A percentile compares a stretch with the other conserved stretches of the same genome.
Evolutionary conservation across 2,329 filamentous ascomycete genomes (phyloP).

Genomic region (Colletotrichum sp.): DNA sequence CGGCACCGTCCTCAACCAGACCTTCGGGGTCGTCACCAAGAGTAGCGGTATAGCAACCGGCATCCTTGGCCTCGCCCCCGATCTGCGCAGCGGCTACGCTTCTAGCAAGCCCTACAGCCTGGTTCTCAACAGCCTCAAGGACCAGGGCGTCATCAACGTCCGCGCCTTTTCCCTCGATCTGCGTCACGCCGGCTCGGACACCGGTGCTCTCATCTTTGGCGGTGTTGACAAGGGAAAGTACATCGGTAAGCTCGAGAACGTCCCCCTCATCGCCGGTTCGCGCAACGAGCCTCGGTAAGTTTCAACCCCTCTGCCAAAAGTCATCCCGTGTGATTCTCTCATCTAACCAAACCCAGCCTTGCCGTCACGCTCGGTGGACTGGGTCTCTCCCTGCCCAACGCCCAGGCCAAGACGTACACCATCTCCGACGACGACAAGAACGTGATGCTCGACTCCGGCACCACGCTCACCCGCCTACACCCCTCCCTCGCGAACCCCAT

Average conservation of each 20-base stretch:
- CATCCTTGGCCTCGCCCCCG: constrained; percentile 55
- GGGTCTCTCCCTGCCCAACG: constrained; percentile 31
- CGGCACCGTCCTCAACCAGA: constrained; percentile 43
- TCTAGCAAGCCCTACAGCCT: constrained; percentile 51
- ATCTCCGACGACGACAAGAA: constrained; percentile 36
- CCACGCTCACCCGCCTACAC: constrained; percentile 54
- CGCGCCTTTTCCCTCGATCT: constrained; percentile 58
- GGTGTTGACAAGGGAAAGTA: constrained; percentile 59
- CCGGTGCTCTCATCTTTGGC: constrained; percentile 58
- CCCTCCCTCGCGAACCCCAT: constrained; percentile 45
- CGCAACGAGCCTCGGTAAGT: constrained; percentile 34
- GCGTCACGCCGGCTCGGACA: constrained; percentile 44
- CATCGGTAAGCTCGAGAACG: constrained; percentile 46
- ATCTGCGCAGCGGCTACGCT: constrained; percentile 42
- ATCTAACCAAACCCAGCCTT: constrained; percentile 27
- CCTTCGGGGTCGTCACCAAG: constrained; percentile 51
- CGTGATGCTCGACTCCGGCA: constrained; percentile 58
- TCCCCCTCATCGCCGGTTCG: constrained; percentile 44
- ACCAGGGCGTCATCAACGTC: constrained; percentile 51
- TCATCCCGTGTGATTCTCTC: background rate
- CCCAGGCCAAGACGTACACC: constrained; percentile 24
- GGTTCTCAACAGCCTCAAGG: constrained; percentile 54
- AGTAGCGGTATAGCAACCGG: constrained; percentile 55
- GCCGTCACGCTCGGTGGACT: constrained; percentile 35
- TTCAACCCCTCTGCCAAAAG: constrained; percentile 8